Base-by-base conservation (phyloP, 495 filamentous ascomycete genomes). In the Neurospora sp. region DNA sequence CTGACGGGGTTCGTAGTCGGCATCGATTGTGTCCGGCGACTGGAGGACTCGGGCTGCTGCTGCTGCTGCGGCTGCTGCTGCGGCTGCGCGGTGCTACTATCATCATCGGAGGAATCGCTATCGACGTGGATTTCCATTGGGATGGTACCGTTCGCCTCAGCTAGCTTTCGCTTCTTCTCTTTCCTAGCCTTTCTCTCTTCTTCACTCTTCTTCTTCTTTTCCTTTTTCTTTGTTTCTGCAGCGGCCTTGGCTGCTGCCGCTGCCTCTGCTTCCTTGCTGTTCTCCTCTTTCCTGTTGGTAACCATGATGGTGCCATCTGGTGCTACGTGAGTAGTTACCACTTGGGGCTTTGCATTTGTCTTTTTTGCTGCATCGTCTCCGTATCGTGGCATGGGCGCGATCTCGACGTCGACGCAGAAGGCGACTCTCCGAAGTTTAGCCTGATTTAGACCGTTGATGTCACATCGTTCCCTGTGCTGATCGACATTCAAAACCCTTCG, bases 361-460 rank as follows among this genome's bases (percentile, higher is more conserved):
- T 77, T 77, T 4, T 73, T 75, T 5, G 37, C 70, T 0, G 72
- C 20, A 35, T 78, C 86, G 11, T 90, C 88, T 27, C 72, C 79
- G 75, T 91, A 88, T 73, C 82, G 84, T 5, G 87, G 86, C 80
- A 86, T 85, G 35, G 83, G 85, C 54, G 96, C 94, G 77, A 99
- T 96, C 82, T 99, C 96, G 14, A 99, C 96, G 80, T 99, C 96
- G 5, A 99, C 96, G 76, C 92, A 97, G 77, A 99, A 99, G 2
- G 94, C 92, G 2, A 99, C 96, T 41, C 93, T 87, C 27, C 94
- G 87, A 40, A 99, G 82, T 75, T 96, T 97, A 20, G 87, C 88
- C 74, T 91, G 90, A 73, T 95, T 89, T 27, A 99, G 82, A 74
- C 96, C 94, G 38, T 89, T 85, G 37, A 98, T 89, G 18, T 88